A percentile compares a stretch with the other conserved stretches of the same genome.
phyloP scores from a whole-genome alignment of 768 basidiomycete species.

The Coprinellus micaceus region DNA sequence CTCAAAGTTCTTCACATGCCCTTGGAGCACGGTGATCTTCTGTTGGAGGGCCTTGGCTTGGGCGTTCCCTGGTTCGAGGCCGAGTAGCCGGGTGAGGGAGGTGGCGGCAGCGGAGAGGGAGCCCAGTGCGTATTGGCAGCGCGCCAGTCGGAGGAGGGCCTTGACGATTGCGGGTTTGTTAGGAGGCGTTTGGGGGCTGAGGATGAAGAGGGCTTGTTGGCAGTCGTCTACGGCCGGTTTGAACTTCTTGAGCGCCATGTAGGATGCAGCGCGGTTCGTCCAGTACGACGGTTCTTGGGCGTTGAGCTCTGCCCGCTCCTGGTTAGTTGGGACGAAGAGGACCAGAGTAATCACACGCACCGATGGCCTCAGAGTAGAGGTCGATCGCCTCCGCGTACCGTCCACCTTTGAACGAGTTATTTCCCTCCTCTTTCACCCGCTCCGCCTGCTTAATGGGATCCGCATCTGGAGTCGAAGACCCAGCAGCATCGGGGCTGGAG shows the following conservation, averaged over 20 bases:
- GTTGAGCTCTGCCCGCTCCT: slow-evolving; percentile 45
- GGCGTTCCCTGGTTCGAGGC: slow-evolving; percentile 59
- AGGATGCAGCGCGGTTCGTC: slow-evolving; percentile 84
- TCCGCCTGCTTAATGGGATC: slow-evolving; percentile 51
- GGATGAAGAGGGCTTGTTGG: slow-evolving; percentile 56
- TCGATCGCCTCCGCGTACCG: slow-evolving; percentile 68
- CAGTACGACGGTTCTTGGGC: slow-evolving; percentile 69
- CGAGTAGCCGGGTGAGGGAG: slow-evolving; percentile 57
- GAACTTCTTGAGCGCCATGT: slow-evolving; percentile 80
- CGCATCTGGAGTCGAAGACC: background rate
- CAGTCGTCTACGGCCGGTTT: slow-evolving; percentile 73
- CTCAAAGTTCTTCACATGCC: slow-evolving; percentile 63
- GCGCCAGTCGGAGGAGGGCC: slow-evolving; percentile 76
- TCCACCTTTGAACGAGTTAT: slow-evolving; percentile 65
- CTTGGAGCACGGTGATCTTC: slow-evolving; percentile 58
- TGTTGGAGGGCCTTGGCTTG: slow-evolving; percentile 57
- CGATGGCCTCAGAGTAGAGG: slow-evolving; percentile 72
- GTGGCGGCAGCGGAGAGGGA: slow-evolving; percentile 63
- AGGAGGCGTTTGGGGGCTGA: slow-evolving; percentile 62
- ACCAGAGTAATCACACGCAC: slow-evolving; percentile 30
- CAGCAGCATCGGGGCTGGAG: too few species aligned
- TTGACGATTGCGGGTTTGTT: slow-evolving; percentile 33
- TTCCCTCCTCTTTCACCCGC: slow-evolving; percentile 70
- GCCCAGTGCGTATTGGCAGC: slow-evolving; percentile 81
- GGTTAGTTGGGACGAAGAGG: background rate